Evolutionary conservation across 1,139 yeast species (phyloP).

Genomic region (Diutina pseudorugosa): DNA sequence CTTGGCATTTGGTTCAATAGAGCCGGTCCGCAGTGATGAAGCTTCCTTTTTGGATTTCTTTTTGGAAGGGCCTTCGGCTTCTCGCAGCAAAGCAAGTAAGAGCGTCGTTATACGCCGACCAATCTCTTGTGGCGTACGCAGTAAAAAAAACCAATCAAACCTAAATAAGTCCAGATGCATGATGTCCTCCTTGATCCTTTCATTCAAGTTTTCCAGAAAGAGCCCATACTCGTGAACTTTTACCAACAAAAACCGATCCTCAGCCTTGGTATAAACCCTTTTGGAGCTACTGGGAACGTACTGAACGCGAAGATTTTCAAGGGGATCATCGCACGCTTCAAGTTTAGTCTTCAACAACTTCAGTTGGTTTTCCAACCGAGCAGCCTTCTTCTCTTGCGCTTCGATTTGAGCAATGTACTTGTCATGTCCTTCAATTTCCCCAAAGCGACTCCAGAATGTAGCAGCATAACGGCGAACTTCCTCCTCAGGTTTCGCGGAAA

Average conservation of each 20-base stretch:
- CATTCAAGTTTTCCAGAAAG: conserved; percentile 56
- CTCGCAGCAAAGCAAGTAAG: conserved; percentile 66
- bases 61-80: conserved; percentile 27
- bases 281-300: conserved; percentile 93
- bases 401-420: conserved; percentile 80
- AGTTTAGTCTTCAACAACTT: conserved; percentile 54
- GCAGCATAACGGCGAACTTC: conserved; percentile 61
- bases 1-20: conserved; percentile 9
- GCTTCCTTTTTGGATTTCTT: conserved; percentile 15
- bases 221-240: conserved; percentile 72
- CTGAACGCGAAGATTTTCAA: conserved; percentile 61
- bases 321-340: conserved; percentile 51
- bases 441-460: conserved; percentile 65
- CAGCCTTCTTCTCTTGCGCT: conserved; percentile 71
- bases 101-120: conserved; percentile 75
- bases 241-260: conserved; percentile 70
- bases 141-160: conserved; percentile 82
- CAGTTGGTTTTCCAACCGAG: conserved; percentile 53
- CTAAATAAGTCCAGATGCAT: conserved; percentile 60
- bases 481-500: conserved; percentile 48
- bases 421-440: conserved; percentile 73
- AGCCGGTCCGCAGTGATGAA: conserved; percentile 12
- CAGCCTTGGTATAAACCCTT: conserved; percentile 70
- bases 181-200: conserved; percentile 68
- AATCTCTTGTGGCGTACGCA: conserved; percentile 76